phyloP scores from a whole-genome alignment of 306 rosid genomes.

The Vicia villosa region DNA sequence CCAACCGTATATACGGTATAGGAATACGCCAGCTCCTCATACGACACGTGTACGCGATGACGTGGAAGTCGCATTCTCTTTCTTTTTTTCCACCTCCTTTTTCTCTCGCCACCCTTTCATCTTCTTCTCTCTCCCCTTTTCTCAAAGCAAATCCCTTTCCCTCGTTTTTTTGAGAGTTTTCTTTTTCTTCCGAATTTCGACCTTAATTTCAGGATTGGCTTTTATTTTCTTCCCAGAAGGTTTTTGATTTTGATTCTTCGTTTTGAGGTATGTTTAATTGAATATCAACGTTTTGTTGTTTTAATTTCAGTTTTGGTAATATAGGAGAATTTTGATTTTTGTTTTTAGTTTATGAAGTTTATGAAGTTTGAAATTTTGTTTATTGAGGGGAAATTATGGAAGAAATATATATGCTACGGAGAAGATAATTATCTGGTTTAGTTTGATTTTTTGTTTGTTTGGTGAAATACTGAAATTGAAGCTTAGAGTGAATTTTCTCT shows the following conservation, averaged over 20 bases:
- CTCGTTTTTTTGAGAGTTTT: slow-evolving; percentile 35
- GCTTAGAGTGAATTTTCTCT: not conserved
- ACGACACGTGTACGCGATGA: slow-evolving; percentile 84
- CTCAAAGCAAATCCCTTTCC: slow-evolving; percentile 38
- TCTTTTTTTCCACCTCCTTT: slow-evolving; percentile 25
- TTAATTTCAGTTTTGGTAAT: slow-evolving; percentile 3
- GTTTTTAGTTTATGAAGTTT: slow-evolving; percentile 13
- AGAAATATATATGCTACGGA: not conserved
- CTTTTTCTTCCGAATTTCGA: no score
- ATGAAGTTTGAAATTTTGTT: slow-evolving; percentile 12
- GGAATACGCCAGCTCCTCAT: slow-evolving; percentile 38
- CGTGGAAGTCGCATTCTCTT: slow-evolving; percentile 59
- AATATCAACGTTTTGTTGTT: slow-evolving; percentile 30
- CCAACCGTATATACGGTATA: slow-evolving; percentile 41
- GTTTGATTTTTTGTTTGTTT: slow-evolving; percentile 33
- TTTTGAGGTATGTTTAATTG: slow-evolving; percentile 54
- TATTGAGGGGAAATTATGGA: slow-evolving; percentile 11
- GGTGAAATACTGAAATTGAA: slow-evolving; percentile 13
- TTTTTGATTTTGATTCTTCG: not conserved
- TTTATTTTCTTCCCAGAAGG: no score
- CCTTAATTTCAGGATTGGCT: no score
- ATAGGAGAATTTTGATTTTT: slow-evolving; percentile 24
- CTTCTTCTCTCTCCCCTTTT: slow-evolving; percentile 32
- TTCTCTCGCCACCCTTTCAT: slow-evolving; percentile 35
- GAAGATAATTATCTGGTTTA: slow-evolving; percentile 28